Evolutionary conservation across 495 filamentous ascomycete genomes (phyloP).

Genomic region (Aspergillus ellipticus): DNA sequence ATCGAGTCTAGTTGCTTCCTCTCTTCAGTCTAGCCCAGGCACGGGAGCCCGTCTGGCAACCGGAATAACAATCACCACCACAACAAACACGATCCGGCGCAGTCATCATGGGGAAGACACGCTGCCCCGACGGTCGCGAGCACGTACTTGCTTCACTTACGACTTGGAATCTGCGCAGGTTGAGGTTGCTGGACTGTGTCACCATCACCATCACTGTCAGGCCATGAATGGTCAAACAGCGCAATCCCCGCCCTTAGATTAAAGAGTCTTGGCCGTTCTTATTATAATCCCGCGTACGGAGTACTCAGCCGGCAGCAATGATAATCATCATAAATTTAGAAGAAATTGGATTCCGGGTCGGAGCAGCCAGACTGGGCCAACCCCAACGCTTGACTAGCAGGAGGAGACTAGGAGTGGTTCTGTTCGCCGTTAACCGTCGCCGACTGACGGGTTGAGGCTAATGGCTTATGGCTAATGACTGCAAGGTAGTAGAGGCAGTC

Average conservation of each 20-base stretch:
- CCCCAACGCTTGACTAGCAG: background rate
- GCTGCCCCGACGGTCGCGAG: too few relatives aligned
- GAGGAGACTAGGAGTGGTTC: too few relatives aligned
- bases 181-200: too few relatives aligned
- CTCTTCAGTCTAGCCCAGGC: constrained; percentile 1
- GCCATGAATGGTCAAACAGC: background rate
- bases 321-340: constrained; percentile 5
- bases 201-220: too few relatives aligned
- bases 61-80: background rate
- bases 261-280: background rate
- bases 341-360: background rate
- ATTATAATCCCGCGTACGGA: background rate
- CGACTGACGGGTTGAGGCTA: background rate
- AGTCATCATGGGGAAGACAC: background rate
- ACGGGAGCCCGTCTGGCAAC: background rate
- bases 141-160: too few relatives aligned
- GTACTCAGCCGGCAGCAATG: background rate
- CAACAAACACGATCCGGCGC: background rate
- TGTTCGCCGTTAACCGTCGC: background rate
- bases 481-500: too few relatives aligned
- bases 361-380: background rate
- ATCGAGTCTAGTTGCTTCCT: constrained; percentile 2
- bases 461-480: too few relatives aligned
- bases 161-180: too few relatives aligned
- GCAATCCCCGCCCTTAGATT: background rate